phyloP scores from a whole-genome alignment of 352 stramenopile genomes.

The Globisporangium perplexum region DNA sequence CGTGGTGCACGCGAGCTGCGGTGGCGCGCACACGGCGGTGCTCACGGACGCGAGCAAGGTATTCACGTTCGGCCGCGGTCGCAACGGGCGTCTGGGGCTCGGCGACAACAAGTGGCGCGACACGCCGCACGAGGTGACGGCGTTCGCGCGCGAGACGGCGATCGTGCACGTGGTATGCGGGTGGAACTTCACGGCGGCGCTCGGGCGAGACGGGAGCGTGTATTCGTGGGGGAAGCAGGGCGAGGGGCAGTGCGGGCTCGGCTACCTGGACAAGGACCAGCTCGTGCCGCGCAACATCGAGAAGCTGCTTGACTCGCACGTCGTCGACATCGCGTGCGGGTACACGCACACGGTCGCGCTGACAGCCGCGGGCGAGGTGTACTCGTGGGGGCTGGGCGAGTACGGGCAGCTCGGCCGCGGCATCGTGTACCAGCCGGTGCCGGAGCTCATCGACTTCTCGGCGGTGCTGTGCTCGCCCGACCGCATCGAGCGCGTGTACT shows the following conservation, averaged over 20 bases:
- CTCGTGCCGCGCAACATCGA: slow-evolving; percentile 52
- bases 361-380: slow-evolving; percentile 70
- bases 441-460: slow-evolving; percentile 53
- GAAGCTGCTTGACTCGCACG: slow-evolving; percentile 25
- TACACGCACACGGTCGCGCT: slow-evolving; percentile 87
- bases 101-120: slow-evolving; percentile 75
- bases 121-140: slow-evolving; percentile 48
- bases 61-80: slow-evolving; percentile 69
- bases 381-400: slow-evolving; percentile 87
- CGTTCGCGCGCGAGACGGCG: slow-evolving; percentile 28
- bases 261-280: slow-evolving; percentile 78
- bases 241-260: slow-evolving; percentile 82
- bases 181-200: slow-evolving; percentile 78
- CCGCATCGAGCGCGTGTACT: slow-evolving; percentile 51
- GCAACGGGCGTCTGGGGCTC: slow-evolving; percentile 67
- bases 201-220: slow-evolving; percentile 42
- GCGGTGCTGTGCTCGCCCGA: slow-evolving; percentile 40
- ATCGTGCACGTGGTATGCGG: slow-evolving; percentile 60
- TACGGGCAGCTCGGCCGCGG: slow-evolving; percentile 89
- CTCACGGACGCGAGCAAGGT: slow-evolving; percentile 50
- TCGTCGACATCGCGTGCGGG: slow-evolving; percentile 73
- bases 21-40: slow-evolving; percentile 72
- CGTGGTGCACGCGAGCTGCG: slow-evolving; percentile 66
- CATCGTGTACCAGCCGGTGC: slow-evolving; percentile 74
- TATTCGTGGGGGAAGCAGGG: slow-evolving; percentile 86